A percentile compares a stretch with the other conserved stretches of the same genome.
These are phyloP conservation scores for Rhamnella rubrinervis DNA, from an alignment of 331 rosid species.

Conservation along the genomic window DNA sequence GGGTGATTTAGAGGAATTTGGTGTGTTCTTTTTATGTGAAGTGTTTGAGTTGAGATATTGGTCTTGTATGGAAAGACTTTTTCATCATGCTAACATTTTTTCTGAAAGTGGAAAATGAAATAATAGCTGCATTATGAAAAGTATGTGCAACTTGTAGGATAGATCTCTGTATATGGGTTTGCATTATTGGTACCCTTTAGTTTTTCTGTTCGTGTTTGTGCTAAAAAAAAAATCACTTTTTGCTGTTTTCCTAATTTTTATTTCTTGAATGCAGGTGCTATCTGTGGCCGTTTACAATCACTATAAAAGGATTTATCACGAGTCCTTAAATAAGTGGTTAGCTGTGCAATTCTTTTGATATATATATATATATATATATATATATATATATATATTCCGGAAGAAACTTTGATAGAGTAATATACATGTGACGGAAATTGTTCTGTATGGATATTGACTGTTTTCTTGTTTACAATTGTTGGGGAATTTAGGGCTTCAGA, in stretches of 20 bases:
- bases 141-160: no score
- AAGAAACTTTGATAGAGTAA: no score
- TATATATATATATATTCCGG: no score
- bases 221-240: not conserved
- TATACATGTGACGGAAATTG: not conserved
- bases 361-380: no score
- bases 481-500: slow-evolving; percentile 78
- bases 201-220: not conserved
- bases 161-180: no score
- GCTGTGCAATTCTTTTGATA: slow-evolving; percentile 20
- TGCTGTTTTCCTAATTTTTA: slow-evolving; percentile 6
- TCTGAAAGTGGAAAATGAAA: no score
- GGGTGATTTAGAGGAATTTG: no score
- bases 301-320: slow-evolving; percentile 79
- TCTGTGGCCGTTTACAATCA: slow-evolving; percentile 97
- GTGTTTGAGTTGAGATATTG: not conserved
- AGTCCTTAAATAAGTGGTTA: slow-evolving; percentile 61
- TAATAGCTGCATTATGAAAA: no score
- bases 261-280: slow-evolving; percentile 60
- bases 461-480: slow-evolving; percentile 12
- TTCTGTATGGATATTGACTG: not conserved
- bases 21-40: not conserved
- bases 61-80: no score
- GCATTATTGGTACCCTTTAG: no score
- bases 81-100: no score